Percentiles rank a stretch among this genome's conserved stretches.
Evolutionary conservation across 176 grass and related monocot species (phyloP).

Genomic region (Alloteropsis semialata): DNA sequence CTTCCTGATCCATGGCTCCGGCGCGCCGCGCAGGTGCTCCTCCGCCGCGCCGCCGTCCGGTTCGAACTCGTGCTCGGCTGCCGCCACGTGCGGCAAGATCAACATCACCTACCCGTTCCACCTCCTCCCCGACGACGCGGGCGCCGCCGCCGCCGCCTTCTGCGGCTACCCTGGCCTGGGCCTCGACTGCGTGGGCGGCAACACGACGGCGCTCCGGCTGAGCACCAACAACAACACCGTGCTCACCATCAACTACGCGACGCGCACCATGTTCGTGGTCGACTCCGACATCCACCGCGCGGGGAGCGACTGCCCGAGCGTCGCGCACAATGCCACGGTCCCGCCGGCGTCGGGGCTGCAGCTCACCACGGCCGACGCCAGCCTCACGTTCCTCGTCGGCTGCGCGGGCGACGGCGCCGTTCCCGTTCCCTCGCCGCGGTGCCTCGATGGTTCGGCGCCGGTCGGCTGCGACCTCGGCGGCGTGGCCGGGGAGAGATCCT

Average conservation of each 20-base stretch:
- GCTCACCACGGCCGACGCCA: background rate
- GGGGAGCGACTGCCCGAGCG: background rate
- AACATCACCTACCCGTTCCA: conserved; percentile 10
- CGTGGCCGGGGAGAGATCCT: background rate
- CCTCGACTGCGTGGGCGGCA: conserved; percentile 2
- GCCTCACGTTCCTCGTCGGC: background rate
- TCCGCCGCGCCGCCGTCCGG: background rate
- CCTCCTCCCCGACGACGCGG: background rate
- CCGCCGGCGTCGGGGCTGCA: background rate
- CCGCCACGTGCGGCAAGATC: background rate
- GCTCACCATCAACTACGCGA: background rate
- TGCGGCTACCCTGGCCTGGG: background rate
- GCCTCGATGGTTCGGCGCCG: background rate
- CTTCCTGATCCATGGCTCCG: background rate
- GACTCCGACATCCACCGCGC: background rate
- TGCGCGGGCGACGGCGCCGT: background rate
- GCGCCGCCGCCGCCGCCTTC: too few relatives aligned
- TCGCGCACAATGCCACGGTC: background rate
- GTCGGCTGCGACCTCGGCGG: background rate
- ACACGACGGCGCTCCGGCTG: conserved; percentile 1
- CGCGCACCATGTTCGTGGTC: conserved; percentile 7
- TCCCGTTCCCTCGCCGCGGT: background rate
- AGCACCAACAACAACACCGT: conserved; percentile 8
- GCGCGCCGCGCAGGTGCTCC: background rate
- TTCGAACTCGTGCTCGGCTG: background rate